Evolutionary conservation across 129 eudicot genomes (phyloP), one percentile per base, ranked within the genome.

Genomic region (Artemisia tridentata): DNA sequence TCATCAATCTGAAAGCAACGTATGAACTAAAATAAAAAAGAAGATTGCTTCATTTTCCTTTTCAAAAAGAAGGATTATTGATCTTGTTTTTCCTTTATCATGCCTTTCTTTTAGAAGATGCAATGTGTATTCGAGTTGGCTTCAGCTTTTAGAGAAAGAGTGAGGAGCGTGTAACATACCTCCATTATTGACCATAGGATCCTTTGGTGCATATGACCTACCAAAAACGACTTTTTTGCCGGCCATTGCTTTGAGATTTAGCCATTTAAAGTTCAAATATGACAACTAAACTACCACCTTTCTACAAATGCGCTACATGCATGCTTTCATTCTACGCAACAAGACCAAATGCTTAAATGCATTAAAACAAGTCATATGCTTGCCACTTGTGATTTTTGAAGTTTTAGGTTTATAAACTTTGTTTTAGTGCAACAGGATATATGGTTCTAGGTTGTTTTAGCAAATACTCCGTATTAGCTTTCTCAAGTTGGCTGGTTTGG

Each of bases 81-180:
- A 0, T 31, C 31, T 50, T 34, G 27, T 60, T 60, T 56, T 53
- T 7, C 21, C 45, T 75, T 75, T 65, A 67, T 27, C 59, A 67
- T 67, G 53, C 23, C 49, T 75, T 67, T 75, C 68, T 73, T 73
- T 53, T n/a, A 75, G 38, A 46, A 67, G 38, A 47, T 75, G 68
- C 68, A 68, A 68, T 75, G 74, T 67, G 62, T 69, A 60, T 60
- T 23, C 68, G 23, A 18, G 68, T 29, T 72, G 52, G 69, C 51
- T 34, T 72, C 77, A 61, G 48, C 77, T 59, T 68, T 68, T 76
- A 64, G 52, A 68, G 74, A 76, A 59, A 38, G 65, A 55, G n/a
- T n/a, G 52, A 34, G 80, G 68, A 69, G 80, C 80, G 80, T 76
- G 80, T 68, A 76, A 15, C 69, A 76, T 72, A 72, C 23, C 56